Conservation (phyloP, 495 filamentous ascomycete genomes). For the Trichocladium uniseriatum region DNA sequence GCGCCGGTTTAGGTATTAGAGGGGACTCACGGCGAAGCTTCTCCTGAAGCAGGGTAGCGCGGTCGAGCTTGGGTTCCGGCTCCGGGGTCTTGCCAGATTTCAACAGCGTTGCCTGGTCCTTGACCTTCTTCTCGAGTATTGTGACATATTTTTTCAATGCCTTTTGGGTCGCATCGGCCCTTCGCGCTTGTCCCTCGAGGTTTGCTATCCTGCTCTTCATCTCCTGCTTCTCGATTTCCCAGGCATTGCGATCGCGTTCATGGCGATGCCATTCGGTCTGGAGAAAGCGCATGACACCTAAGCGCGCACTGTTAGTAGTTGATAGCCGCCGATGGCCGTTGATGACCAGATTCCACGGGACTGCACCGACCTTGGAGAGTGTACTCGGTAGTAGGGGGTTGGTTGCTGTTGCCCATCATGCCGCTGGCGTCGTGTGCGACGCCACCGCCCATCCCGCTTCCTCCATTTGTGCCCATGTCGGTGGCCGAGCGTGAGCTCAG, state of each 20-base stretch:
- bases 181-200: conserved; percentile 79
- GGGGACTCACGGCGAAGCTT: conserved; percentile 35
- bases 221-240: conserved; percentile 97
- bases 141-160: conserved; percentile 79
- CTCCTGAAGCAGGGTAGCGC: conserved; percentile 37
- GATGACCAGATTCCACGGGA: not conserved
- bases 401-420: conserved; percentile 41
- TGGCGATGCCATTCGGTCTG: conserved; percentile 99
- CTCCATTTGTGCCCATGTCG: conserved; percentile 57
- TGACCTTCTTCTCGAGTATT: conserved; percentile 83
- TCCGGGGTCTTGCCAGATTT: conserved; percentile 28
- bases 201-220: conserved; percentile 98
- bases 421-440: conserved; percentile 30
- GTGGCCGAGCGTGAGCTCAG: conserved; percentile 53
- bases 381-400: conserved; percentile 88
- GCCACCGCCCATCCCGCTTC: conserved; percentile 48
- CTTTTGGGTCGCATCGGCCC: conserved; percentile 77
- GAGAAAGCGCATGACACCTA: conserved; percentile 98
- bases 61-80: conserved; percentile 34
- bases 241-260: conserved; percentile 94
- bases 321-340: conserved; percentile 7
- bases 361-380: conserved; percentile 74
- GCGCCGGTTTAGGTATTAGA: not conserved
- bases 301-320: not conserved
- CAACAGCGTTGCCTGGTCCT: conserved; percentile 50